A percentile compares a stretch with the other conserved stretches of the same genome.
These are phyloP conservation scores for Fagus crenata DNA, from an alignment of 306 rosid species.

Conservation along the genomic window DNA sequence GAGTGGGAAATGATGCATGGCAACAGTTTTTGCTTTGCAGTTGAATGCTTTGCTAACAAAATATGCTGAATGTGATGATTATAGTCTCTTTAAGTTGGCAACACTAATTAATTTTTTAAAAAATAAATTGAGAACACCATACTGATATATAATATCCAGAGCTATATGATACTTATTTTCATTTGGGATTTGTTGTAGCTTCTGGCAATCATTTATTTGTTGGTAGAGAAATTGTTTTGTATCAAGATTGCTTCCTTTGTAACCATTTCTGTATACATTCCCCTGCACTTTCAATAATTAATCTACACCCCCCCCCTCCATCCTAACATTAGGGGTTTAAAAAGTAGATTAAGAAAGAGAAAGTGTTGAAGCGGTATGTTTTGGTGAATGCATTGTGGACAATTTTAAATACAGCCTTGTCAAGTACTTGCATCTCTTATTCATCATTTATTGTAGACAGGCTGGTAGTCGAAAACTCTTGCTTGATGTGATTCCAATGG, in stretches of 20 bases:
- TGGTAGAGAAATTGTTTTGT: background rate
- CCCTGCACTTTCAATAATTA: background rate
- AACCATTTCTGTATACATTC: background rate
- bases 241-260: background rate
- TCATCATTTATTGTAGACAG: slow-evolving; percentile 51
- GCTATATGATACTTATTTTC: slow-evolving; percentile 20
- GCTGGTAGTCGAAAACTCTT: slow-evolving; percentile 80
- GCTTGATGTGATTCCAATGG: slow-evolving; percentile 60
- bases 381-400: background rate
- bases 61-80: background rate
- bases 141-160: background rate
- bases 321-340: too few species aligned
- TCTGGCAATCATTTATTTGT: background rate
- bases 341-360: too few species aligned
- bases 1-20: background rate
- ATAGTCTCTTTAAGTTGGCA: background rate
- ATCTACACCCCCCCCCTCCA: too few species aligned
- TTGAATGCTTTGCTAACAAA: background rate
- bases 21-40: too few species aligned
- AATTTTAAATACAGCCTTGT: slow-evolving; percentile 18
- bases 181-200: background rate
- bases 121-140: background rate
- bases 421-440: slow-evolving; percentile 37
- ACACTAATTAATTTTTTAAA: background rate
- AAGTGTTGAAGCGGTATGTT: background rate